phyloP scores from a whole-genome alignment of 495 filamentous ascomycete species.

The Cercophora newfieldiana region DNA sequence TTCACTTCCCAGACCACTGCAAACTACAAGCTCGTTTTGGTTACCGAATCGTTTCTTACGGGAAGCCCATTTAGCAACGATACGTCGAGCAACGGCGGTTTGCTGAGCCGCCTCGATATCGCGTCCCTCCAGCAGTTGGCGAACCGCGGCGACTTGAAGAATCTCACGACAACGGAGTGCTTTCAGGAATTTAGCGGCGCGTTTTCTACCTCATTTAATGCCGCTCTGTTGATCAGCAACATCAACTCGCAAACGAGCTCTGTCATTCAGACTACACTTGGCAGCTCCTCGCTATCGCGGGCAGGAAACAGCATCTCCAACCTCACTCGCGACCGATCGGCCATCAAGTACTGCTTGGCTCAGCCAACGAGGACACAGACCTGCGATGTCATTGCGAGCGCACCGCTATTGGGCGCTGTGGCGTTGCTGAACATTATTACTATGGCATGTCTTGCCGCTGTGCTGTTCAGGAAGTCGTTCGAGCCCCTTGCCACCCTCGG shows the following conservation, averaged over 20 bases:
- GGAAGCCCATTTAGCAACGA: slow-evolving; percentile 40
- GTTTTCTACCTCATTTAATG: slow-evolving; percentile 34
- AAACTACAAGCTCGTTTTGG: slow-evolving; percentile 40
- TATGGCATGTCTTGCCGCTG: slow-evolving; percentile 34
- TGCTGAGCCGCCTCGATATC: slow-evolving; percentile 37
- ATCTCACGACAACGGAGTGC: slow-evolving; percentile 30
- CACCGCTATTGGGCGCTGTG: slow-evolving; percentile 40
- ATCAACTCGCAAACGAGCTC: slow-evolving; percentile 29
- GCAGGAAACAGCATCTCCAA: slow-evolving; percentile 21
- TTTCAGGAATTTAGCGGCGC: slow-evolving; percentile 31
- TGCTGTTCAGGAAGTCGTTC: slow-evolving; percentile 37
- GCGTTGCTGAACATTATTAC: slow-evolving; percentile 42
- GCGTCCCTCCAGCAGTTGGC: slow-evolving; percentile 36
- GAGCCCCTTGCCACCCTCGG: slow-evolving; percentile 46
- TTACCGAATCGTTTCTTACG: slow-evolving; percentile 38
- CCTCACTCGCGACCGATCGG: slow-evolving; percentile 21
- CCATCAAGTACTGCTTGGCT: slow-evolving; percentile 39
- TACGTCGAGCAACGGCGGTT: slow-evolving; percentile 31
- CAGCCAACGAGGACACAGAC: slow-evolving; percentile 25
- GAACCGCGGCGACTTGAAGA: slow-evolving; percentile 25
- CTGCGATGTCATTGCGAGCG: slow-evolving; percentile 45
- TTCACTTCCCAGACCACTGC: slow-evolving; percentile 38
- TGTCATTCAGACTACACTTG: slow-evolving; percentile 32
- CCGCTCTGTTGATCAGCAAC: slow-evolving; percentile 40
- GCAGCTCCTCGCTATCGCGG: slow-evolving; percentile 20